Evolutionary conservation across 768 basidiomycete species (phyloP).

Genomic region (Solioccasus polychromus): DNA sequence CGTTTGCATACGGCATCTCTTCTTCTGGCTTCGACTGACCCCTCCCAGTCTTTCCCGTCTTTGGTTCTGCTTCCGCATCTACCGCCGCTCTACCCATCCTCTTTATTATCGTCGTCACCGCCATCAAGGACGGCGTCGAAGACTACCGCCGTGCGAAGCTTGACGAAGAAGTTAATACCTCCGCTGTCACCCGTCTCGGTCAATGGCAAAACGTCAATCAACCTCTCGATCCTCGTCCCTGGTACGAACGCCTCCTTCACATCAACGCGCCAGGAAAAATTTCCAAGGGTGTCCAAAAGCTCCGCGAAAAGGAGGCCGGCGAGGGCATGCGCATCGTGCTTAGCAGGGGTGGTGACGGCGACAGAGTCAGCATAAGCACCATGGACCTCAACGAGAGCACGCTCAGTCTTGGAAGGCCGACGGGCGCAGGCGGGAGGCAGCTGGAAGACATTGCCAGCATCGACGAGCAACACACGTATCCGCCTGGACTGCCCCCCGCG

Average conservation of each 20-base stretch:
- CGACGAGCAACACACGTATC: slow-evolving; percentile 64
- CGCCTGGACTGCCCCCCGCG: slow-evolving; percentile 39
- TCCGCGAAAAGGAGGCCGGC: slow-evolving; percentile 80
- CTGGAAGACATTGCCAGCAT: slow-evolving; percentile 70
- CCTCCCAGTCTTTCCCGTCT: slow-evolving; percentile 75
- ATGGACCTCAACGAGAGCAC: slow-evolving; percentile 44
- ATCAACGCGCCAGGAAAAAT: slow-evolving; percentile 71
- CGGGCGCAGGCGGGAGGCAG: slow-evolving; percentile 46
- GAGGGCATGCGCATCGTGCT: slow-evolving; percentile 64
- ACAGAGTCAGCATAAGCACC: slow-evolving; percentile 41
- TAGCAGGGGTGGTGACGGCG: slow-evolving; percentile 38
- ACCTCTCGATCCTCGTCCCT: slow-evolving; percentile 69
- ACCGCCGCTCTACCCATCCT: slow-evolving; percentile 82
- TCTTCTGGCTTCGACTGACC: slow-evolving; percentile 15
- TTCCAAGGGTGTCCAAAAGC: slow-evolving; percentile 79
- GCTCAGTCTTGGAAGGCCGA: slow-evolving; percentile 34
- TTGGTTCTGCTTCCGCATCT: slow-evolving; percentile 81
- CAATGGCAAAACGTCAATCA: slow-evolving; percentile 92
- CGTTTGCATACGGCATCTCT: slow-evolving; percentile 17
- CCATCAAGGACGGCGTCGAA: slow-evolving; percentile 93
- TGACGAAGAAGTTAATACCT: slow-evolving; percentile 95
- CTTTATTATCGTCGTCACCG: slow-evolving; percentile 86
- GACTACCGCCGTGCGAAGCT: slow-evolving; percentile 87
- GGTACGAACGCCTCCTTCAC: slow-evolving; percentile 71
- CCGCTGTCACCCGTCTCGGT: slow-evolving; percentile 84